Conservation (phyloP, 1,284 basidiomycete genomes). For the Ceratobasidium sp. region DNA sequence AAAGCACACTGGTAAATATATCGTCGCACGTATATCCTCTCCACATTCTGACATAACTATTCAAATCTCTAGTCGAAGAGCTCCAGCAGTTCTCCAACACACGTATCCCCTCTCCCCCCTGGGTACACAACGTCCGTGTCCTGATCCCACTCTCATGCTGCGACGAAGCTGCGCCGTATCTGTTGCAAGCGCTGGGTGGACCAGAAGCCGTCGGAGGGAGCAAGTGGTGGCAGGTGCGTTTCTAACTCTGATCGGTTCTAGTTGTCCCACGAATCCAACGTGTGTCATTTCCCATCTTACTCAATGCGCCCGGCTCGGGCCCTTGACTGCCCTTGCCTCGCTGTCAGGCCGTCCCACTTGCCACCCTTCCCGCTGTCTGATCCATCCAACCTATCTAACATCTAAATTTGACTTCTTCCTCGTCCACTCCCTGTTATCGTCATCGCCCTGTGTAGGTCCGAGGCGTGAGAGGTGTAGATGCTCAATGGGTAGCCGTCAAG, state of each 20-base stretch:
- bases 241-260: constrained; percentile 73
- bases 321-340: not conserved
- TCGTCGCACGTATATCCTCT: not conserved
- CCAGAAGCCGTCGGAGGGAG: constrained; percentile 62
- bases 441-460: constrained; percentile 44
- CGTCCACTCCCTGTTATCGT: constrained; percentile 87
- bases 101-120: constrained; percentile 87
- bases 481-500: constrained; percentile 45
- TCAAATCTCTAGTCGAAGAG: constrained; percentile 82
- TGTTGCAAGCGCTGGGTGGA: constrained; percentile 87
- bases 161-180: constrained; percentile 77
- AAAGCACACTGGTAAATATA: constrained; percentile 50
- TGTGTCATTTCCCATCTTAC: constrained; percentile 79
- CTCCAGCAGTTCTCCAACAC: constrained; percentile 87
- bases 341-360: not conserved
- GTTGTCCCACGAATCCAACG: constrained; percentile 76
- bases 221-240: constrained; percentile 55
- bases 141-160: constrained; percentile 80
- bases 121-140: constrained; percentile 82
- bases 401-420: constrained; percentile 55
- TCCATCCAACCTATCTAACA: constrained; percentile 47
- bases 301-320: constrained; percentile 65
- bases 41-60: not conserved
- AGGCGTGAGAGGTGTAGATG: constrained; percentile 46
- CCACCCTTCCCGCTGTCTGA: not conserved